Percentiles rank a stretch among this genome's conserved stretches.
These are phyloP conservation scores for Sugiyamaella lignohabitans DNA, from an alignment of 805 yeast species.

Conservation along the genomic window DNA sequence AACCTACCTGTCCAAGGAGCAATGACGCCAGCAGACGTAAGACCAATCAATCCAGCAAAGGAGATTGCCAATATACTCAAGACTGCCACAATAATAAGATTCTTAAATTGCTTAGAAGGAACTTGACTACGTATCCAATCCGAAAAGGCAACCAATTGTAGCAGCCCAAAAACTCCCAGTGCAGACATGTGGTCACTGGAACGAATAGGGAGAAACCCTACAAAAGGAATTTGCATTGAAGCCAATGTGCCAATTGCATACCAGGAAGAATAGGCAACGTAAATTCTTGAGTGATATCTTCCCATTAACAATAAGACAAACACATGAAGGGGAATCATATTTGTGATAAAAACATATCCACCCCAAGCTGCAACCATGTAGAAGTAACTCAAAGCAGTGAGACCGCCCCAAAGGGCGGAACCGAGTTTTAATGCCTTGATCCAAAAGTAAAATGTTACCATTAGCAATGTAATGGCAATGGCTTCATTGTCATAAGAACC, in stretches of 20 bases:
- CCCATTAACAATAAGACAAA: slow-evolving; percentile 91
- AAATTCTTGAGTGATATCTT: slow-evolving; percentile 73
- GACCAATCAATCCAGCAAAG: slow-evolving; percentile 59
- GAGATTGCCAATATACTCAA: slow-evolving; percentile 54
- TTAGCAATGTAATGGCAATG: slow-evolving; percentile 88
- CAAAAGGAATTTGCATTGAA: slow-evolving; percentile 99
- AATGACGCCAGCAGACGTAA: slow-evolving; percentile 86
- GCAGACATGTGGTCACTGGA: slow-evolving; percentile 99
- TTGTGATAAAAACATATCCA: slow-evolving; percentile 97
- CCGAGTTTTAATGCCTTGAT: slow-evolving; percentile 89
- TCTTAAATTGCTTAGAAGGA: slow-evolving; percentile 63
- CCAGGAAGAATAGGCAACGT: slow-evolving; percentile 94
- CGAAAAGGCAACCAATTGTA: slow-evolving; percentile 85
- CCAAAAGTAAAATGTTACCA: slow-evolving; percentile 96
- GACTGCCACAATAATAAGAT: slow-evolving; percentile 45
- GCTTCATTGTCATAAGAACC: slow-evolving; percentile 99
- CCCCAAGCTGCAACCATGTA: slow-evolving; percentile 99
- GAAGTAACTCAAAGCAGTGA: slow-evolving; percentile 84
- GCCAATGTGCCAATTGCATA: slow-evolving; percentile 95
- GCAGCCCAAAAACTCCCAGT: slow-evolving; percentile 90
- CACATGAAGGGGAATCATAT: slow-evolving; percentile 91
- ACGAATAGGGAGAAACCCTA: slow-evolving; percentile 92
- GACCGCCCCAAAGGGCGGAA: slow-evolving; percentile 72
- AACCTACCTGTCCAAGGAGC: slow-evolving; percentile 99
- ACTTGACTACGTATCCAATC: slow-evolving; percentile 71